Evolutionary conservation across 1,284 basidiomycete species (phyloP), one percentile per base, ranked within the genome.

Genomic region (Microbotryomycetes sp.): DNA sequence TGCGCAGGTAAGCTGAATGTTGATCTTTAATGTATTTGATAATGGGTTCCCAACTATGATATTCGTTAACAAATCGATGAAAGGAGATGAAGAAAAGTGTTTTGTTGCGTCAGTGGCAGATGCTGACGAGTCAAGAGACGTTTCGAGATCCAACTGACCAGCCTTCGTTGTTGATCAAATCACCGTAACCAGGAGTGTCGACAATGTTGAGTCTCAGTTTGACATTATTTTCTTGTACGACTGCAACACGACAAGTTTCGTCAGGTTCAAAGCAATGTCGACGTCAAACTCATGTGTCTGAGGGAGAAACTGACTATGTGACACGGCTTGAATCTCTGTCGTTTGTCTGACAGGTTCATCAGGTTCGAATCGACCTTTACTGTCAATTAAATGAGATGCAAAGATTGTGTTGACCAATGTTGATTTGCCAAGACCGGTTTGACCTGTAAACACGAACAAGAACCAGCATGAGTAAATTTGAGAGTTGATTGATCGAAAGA

Each of bases 351-450:
- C 85, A 22, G 87, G 85, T 73, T 92, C 89, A 66, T 94, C 88
- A 9, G 91, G 80, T 69, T 88, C 84, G 70, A 92, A 80, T 26
- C 96, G 87, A 32, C 96, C 94, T 81, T 97, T 97, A 56, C 92
- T 92, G 80, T 97, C 93, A 74, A 98, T 88, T 74, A 98, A 83
- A 79, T 97, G 93, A 59, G 90, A 92, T 63, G 94, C 92, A 76
- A 98, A 98, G 77, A 98, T 91, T 55, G 94, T 97, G 84, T 97
- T 97, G 77, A 98, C 91, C 74, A 98, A 82, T 47, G 96, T 97
- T 69, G 92, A 96, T 82, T 98, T 98, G 76, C 94, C 96, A 50
- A 98, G 82, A 69, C 94, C 96, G 54, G 93, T 97, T 81, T 94
- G 94, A 60, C 94, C 93, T 89, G 74, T 62, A 65, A 64, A 66